Evolutionary conservation across 2,329 filamentous ascomycete genomes (phyloP).

Genomic region (Diaporthe eres): DNA sequence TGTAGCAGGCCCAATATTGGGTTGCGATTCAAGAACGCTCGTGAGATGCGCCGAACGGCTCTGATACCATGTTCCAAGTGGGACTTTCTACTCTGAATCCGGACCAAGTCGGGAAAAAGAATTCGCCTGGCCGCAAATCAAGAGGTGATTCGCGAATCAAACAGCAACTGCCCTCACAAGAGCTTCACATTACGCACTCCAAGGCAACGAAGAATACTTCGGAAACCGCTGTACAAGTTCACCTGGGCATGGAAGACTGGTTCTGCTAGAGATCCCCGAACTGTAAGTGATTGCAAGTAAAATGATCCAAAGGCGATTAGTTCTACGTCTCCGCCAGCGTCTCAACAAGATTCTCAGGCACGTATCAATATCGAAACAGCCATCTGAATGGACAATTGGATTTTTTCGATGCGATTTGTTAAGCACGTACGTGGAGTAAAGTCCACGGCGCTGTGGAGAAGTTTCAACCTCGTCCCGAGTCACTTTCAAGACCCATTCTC

Average conservation of each 20-base stretch:
- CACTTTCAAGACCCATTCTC: background rate
- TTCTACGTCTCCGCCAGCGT: slow-evolving; percentile 3
- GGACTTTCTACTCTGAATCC: background rate
- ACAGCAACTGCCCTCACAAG: background rate
- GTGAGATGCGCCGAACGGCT: background rate
- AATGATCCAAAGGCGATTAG: background rate
- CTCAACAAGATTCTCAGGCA: background rate
- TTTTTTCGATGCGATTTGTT: background rate
- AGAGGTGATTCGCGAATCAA: background rate
- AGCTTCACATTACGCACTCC: background rate
- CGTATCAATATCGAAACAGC: background rate
- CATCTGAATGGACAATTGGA: background rate
- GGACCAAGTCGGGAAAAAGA: background rate
- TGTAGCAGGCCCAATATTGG: no score
- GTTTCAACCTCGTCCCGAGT: slow-evolving; percentile 17
- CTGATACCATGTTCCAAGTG: background rate
- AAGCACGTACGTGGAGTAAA: background rate
- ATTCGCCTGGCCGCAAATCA: background rate
- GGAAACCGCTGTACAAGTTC: background rate
- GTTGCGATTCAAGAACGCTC: background rate
- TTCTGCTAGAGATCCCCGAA: background rate
- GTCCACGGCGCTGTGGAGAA: slow-evolving; percentile 3
- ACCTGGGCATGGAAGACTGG: background rate
- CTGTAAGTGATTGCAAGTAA: background rate
- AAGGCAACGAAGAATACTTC: background rate